Conservation (phyloP, 768 basidiomycete species). For the Russula lepida region DNA sequence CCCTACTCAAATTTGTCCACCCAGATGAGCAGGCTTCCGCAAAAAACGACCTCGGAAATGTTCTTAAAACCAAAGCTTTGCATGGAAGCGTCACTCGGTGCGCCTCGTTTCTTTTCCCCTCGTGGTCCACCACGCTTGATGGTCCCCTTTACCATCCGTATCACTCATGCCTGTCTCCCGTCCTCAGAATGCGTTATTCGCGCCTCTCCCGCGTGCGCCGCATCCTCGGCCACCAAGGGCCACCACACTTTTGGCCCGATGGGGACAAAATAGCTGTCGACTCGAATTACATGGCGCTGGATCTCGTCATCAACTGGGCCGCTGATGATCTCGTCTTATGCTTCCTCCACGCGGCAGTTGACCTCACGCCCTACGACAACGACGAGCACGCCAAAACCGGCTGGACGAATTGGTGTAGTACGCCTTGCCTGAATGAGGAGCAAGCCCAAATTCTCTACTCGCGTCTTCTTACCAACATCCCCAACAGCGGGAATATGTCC, state of each 20-base stretch:
- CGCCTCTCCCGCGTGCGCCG: conserved; percentile 68
- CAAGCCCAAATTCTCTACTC: conserved; percentile 53
- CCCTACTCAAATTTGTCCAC: conserved; percentile 71
- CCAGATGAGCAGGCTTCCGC: conserved; percentile 77
- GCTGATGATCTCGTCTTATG: conserved; percentile 81
- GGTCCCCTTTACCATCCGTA: conserved; percentile 13
- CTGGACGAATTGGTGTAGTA: conserved; percentile 89
- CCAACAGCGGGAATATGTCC: conserved; percentile 42
- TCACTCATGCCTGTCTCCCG: conserved; percentile 17
- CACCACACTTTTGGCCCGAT: conserved; percentile 47
- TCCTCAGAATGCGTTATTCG: conserved; percentile 64
- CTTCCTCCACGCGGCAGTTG: conserved; percentile 78
- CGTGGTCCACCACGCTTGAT: conserved; percentile 15
- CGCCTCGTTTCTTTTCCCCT: conserved; percentile 22
- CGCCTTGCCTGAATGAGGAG: conserved; percentile 48
- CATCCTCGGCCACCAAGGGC: conserved; percentile 58
- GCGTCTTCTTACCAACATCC: conserved; percentile 48
- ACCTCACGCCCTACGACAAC: conserved; percentile 63
- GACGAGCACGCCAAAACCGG: conserved; percentile 63
- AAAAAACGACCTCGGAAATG: conserved; percentile 61
- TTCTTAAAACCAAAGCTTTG: conserved; percentile 63
- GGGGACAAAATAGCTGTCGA: conserved; percentile 64
- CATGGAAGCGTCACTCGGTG: conserved; percentile 80
- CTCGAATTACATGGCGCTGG: conserved; percentile 73
- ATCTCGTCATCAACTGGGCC: conserved; percentile 86